Percentiles rank a stretch among this genome's conserved stretches.
Evolutionary conservation across 2,329 filamentous ascomycete genomes (phyloP).

Genomic region (Beauveria sp.): DNA sequence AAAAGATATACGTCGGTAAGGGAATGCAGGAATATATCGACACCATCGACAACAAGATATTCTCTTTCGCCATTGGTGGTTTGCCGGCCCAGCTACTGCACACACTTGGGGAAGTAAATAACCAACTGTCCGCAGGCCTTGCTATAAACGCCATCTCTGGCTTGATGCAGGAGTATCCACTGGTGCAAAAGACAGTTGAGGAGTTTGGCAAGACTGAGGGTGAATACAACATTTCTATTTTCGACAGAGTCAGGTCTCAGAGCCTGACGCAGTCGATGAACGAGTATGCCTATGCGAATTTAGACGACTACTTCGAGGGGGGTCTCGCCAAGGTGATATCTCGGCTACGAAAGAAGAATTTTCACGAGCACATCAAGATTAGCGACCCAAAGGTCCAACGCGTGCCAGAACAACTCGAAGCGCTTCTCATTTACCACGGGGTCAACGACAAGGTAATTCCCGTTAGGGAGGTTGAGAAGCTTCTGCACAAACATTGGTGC

Average conservation of each 20-base stretch:
- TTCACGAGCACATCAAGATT: neutral
- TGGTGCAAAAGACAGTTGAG: neutral
- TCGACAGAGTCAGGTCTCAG: neutral
- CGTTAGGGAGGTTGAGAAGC: neutral
- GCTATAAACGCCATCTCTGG: conserved; percentile 17
- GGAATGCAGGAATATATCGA: no score
- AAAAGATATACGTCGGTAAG: conserved; percentile 19
- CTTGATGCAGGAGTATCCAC: conserved; percentile 17
- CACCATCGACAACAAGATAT: no score
- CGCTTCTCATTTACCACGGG: neutral
- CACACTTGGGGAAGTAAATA: conserved; percentile 26
- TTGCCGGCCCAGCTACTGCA: conserved; percentile 31
- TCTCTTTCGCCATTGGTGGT: conserved; percentile 30
- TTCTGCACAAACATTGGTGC: neutral
- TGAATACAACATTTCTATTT: neutral
- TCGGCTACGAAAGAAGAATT: neutral
- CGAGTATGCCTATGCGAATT: neutral
- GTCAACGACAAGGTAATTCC: neutral
- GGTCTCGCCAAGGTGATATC: neutral
- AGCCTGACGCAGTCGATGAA: neutral
- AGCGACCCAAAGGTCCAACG: no score
- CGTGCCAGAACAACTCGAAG: neutral
- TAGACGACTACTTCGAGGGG: conserved; percentile 4
- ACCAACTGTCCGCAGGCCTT: conserved; percentile 15
- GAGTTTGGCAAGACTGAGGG: neutral